Conservation (phyloP, 495 filamentous ascomycete genomes). For the Penicillium goetzii region DNA sequence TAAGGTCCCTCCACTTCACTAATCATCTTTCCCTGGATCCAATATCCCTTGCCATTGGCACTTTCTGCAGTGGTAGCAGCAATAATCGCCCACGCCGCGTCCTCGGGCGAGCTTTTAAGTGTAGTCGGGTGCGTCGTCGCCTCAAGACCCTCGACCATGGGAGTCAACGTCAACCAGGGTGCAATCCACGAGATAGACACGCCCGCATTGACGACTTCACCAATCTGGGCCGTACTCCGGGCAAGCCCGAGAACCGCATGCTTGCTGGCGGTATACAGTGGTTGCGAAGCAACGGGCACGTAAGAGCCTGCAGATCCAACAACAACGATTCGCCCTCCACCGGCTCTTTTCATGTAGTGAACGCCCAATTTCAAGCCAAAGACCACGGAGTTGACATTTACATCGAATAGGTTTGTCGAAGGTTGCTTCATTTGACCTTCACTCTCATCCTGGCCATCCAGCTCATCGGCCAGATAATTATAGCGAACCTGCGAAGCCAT, state of each 20-base stretch:
- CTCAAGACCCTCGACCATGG: conserved; percentile 27
- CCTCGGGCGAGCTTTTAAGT: conserved; percentile 22
- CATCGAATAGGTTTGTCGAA: conserved; percentile 19
- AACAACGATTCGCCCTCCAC: conserved; percentile 26
- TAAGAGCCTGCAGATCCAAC: conserved; percentile 29
- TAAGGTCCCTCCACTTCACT: conserved; percentile 31
- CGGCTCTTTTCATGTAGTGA: conserved; percentile 24
- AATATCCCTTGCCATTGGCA: conserved; percentile 31
- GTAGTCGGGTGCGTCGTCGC: conserved; percentile 12
- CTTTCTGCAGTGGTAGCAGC: conserved; percentile 15
- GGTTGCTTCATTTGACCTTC: conserved; percentile 9
- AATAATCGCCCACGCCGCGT: conserved; percentile 28
- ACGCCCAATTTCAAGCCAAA: conserved; percentile 29
- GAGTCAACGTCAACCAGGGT: conserved; percentile 28
- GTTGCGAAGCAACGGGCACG: conserved; percentile 27
- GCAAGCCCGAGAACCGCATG: conserved; percentile 28
- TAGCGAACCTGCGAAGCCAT: background rate
- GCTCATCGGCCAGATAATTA: background rate
- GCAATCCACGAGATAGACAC: conserved; percentile 29
- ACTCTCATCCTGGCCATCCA: background rate
- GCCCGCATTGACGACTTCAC: conserved; percentile 20
- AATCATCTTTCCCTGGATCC: conserved; percentile 25
- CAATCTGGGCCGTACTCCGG: conserved; percentile 24
- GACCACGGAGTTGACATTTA: conserved; percentile 26
- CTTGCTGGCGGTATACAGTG: conserved; percentile 28